Evolutionary conservation across 768 basidiomycete species (phyloP).

Genomic region (Asterophora parasitica): DNA sequence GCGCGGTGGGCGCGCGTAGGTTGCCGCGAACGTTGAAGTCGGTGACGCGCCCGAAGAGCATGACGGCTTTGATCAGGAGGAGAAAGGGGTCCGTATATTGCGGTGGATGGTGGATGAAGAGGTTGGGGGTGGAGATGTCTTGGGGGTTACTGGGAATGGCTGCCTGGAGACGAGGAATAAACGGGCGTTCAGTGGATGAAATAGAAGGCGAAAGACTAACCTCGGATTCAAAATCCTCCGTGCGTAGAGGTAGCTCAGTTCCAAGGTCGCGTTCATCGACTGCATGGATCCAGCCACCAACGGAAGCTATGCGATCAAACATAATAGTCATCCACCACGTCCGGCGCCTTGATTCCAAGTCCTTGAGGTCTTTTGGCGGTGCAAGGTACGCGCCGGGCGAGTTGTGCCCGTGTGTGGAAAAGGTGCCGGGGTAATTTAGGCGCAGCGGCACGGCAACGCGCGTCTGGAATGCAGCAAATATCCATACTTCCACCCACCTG

Average conservation of each 20-base stretch:
- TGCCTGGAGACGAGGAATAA: slow-evolving; percentile 33
- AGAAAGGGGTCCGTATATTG: slow-evolving; percentile 81
- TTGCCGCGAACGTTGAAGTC: slow-evolving; percentile 79
- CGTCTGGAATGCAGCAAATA: slow-evolving; percentile 82
- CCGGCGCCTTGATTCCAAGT: slow-evolving; percentile 72
- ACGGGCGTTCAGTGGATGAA: not conserved
- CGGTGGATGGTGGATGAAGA: slow-evolving; percentile 67
- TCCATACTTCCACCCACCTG: slow-evolving; percentile 89
- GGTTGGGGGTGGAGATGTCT: slow-evolving; percentile 53
- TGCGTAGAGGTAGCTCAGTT: slow-evolving; percentile 75
- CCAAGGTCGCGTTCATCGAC: slow-evolving; percentile 82
- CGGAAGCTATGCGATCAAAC: slow-evolving; percentile 77
- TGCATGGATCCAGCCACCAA: slow-evolving; percentile 83
- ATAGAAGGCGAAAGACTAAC: slow-evolving; percentile 33
- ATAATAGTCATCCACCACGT: slow-evolving; percentile 92
- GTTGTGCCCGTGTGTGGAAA: slow-evolving; percentile 58
- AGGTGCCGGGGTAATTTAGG: slow-evolving; percentile 83
- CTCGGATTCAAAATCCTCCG: slow-evolving; percentile 71
- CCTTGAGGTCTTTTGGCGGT: slow-evolving; percentile 70
- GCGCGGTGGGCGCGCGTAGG: slow-evolving; percentile 58
- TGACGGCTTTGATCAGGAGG: slow-evolving; percentile 75
- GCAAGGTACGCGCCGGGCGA: slow-evolving; percentile 78
- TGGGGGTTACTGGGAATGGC: slow-evolving; percentile 72
- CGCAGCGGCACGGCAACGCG: slow-evolving; percentile 78
- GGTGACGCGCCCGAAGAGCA: slow-evolving; percentile 82